A percentile compares a stretch with the other conserved stretches of the same genome.
Conservation (phyloP, 2,329 filamentous ascomycete species). For the Nannizzia gypsea region DNA sequence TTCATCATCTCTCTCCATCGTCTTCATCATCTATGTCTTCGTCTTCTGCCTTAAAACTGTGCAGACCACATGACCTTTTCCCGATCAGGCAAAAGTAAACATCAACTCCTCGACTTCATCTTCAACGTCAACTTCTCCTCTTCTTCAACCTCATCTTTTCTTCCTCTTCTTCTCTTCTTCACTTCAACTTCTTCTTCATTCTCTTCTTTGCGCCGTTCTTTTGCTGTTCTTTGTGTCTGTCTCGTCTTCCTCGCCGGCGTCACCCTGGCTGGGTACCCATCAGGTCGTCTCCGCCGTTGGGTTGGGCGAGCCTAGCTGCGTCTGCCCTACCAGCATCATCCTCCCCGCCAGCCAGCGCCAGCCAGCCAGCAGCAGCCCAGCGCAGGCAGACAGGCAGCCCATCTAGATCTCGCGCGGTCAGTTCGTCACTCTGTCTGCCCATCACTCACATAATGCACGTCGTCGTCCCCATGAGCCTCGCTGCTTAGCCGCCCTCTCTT, state of each 20-base stretch:
- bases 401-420: not conserved
- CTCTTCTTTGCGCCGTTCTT: not conserved
- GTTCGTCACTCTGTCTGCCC: not conserved
- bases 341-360: not conserved
- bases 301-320: not conserved
- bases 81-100: not conserved
- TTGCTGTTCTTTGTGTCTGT: too few species aligned
- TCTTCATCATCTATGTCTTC: not conserved
- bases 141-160: not conserved
- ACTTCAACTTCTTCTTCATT: not conserved
- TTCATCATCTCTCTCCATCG: not conserved
- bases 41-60: not conserved
- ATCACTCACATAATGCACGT: not conserved
- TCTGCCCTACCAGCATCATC: not conserved
- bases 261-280: not conserved
- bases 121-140: conserved; percentile 2
- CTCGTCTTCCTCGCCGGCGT: not conserved
- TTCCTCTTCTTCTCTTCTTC: not conserved
- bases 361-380: not conserved
- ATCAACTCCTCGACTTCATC: not conserved
- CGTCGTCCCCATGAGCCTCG: not conserved
- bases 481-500: not conserved
- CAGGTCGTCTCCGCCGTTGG: not conserved
- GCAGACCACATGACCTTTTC: not conserved
- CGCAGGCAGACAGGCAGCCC: not conserved